Percentiles rank a stretch among this genome's conserved stretches.
Evolutionary conservation across 257 asterid genomes (phyloP).

Genomic region (Agastache rugosa): DNA sequence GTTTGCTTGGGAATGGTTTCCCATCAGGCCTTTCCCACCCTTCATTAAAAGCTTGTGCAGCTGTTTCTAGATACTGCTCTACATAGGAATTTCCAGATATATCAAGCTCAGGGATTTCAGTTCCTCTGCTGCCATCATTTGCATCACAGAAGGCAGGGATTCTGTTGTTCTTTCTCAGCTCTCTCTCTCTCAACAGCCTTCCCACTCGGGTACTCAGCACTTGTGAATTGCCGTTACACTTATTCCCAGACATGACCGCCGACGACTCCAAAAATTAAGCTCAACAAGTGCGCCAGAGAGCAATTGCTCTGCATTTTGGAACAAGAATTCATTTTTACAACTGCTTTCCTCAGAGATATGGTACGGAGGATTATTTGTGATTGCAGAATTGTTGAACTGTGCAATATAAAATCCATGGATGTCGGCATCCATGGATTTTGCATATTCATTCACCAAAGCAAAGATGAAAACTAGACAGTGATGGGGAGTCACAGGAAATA

Average conservation of each 20-base stretch:
- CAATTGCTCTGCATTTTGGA: constrained; percentile 68
- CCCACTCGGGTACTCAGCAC: constrained; percentile 54
- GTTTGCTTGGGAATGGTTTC: constrained; percentile 61
- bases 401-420: constrained; percentile 29
- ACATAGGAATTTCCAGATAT: constrained; percentile 45
- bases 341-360: constrained; percentile 27
- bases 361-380: constrained; percentile 27
- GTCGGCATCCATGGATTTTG: constrained; percentile 18
- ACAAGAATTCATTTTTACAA: constrained; percentile 36
- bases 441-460: constrained; percentile 28
- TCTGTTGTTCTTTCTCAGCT: constrained; percentile 61
- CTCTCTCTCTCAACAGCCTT: constrained; percentile 79
- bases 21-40: constrained; percentile 70
- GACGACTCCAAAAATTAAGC: constrained; percentile 17
- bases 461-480: constrained; percentile 31
- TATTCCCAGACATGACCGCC: constrained; percentile 72
- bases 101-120: constrained; percentile 54
- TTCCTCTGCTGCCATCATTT: constrained; percentile 49
- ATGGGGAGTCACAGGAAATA: constrained; percentile 39
- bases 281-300: constrained; percentile 50
- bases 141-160: constrained; percentile 49
- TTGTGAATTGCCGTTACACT: constrained; percentile 57
- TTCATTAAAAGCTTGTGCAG: constrained; percentile 56
- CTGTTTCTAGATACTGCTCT: constrained; percentile 71
- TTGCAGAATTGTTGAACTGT: constrained; percentile 29